Conservation (phyloP, 108 stramenopile genomes). For the Fistulifera pelliculosa region DNA sequence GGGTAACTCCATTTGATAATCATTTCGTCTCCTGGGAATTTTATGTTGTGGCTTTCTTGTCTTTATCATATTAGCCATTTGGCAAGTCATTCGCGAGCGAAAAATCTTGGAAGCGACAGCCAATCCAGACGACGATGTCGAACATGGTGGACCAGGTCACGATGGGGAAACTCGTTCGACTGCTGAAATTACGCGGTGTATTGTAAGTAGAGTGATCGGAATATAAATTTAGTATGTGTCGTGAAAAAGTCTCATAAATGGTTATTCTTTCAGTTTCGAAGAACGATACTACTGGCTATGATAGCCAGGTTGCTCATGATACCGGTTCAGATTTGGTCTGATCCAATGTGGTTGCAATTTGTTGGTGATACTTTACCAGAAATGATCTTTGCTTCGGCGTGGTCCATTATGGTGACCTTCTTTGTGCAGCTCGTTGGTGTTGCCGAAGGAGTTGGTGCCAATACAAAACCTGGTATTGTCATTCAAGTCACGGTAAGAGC, state of each 20-base stretch:
- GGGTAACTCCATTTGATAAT: conserved; percentile 32
- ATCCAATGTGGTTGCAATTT: conserved; percentile 31
- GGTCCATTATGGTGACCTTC: conserved; percentile 42
- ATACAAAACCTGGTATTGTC: conserved; percentile 15
- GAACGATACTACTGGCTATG: conserved; percentile 28
- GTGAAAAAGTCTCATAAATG: too few species aligned
- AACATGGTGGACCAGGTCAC: background rate
- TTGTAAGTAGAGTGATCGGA: conserved; percentile 7
- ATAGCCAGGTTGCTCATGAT: conserved; percentile 21
- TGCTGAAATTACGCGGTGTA: conserved; percentile 16
- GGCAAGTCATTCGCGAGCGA: conserved; percentile 20
- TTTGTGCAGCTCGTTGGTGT: conserved; percentile 48
- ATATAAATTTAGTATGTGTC: background rate
- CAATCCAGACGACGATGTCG: conserved; percentile 6
- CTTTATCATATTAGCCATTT: conserved; percentile 10
- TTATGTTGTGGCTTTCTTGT: conserved; percentile 25
- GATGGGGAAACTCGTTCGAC: conserved; percentile 11
- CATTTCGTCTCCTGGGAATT: conserved; percentile 23
- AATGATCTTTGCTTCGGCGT: conserved; percentile 43
- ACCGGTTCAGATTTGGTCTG: conserved; percentile 29
- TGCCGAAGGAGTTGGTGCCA: conserved; percentile 21
- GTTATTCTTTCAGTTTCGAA: conserved; percentile 27
- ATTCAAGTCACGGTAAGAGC: conserved; percentile 7
- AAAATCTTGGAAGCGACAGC: conserved; percentile 2
- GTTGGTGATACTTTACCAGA: conserved; percentile 42